phyloP scores from a whole-genome alignment of 805 yeast species.

The Millerozyma miso region DNA sequence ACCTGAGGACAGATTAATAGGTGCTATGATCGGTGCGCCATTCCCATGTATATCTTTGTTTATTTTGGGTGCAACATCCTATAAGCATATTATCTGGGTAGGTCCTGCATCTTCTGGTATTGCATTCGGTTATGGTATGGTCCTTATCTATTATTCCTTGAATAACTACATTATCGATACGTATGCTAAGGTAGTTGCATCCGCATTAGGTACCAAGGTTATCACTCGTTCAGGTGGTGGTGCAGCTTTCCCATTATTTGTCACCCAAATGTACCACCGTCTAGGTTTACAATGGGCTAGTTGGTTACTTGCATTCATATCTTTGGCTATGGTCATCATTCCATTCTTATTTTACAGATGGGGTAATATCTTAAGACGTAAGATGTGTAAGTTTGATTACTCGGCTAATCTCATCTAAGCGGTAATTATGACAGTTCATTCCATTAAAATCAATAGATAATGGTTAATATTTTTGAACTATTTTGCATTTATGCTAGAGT shows the following conservation, averaged over 20 bases:
- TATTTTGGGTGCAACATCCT: slow-evolving; percentile 77
- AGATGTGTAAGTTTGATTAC: slow-evolving; percentile 65
- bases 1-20: slow-evolving; percentile 77
- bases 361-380: slow-evolving; percentile 61
- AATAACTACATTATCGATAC: slow-evolving; percentile 88
- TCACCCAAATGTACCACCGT: slow-evolving; percentile 74
- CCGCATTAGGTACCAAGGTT: slow-evolving; percentile 78
- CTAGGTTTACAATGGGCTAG: slow-evolving; percentile 79
- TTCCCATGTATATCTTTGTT: slow-evolving; percentile 78
- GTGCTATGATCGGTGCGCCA: slow-evolving; percentile 80
- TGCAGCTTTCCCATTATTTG: slow-evolving; percentile 79
- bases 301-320: slow-evolving; percentile 71
- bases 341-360: slow-evolving; percentile 69
- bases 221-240: slow-evolving; percentile 80
- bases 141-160: slow-evolving; percentile 52
- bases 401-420: slow-evolving; percentile 1
- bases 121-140: slow-evolving; percentile 61
- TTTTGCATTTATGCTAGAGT: too few relatives aligned
- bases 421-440: too few relatives aligned
- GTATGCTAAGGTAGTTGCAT: slow-evolving; percentile 75
- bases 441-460: too few relatives aligned
- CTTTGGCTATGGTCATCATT: slow-evolving; percentile 69
- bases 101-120: slow-evolving; percentile 59
- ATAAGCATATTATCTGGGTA: slow-evolving; percentile 61
- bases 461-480: too few relatives aligned